phyloP scores from a whole-genome alignment of 1,284 basidiomycete genomes.

The Malassezia brasiliensis region DNA sequence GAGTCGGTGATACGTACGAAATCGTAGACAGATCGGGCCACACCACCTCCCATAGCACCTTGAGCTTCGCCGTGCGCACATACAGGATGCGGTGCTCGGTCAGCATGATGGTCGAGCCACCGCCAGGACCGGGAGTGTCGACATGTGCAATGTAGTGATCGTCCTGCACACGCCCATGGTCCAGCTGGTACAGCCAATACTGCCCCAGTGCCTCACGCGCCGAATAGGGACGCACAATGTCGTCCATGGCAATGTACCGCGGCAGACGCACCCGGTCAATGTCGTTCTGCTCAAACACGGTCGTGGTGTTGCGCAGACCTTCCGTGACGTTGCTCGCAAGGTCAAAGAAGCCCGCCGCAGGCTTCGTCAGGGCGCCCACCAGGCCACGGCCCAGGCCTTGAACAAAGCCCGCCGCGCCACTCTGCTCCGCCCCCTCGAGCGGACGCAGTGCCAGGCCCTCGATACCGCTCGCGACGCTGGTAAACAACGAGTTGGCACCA shows the following conservation, averaged over 20 bases:
- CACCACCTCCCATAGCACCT: constrained; percentile 82
- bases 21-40: constrained; percentile 79
- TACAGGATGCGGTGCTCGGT: constrained; percentile 53
- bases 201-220: constrained; percentile 84
- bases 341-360: constrained; percentile 91
- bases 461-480: constrained; percentile 84
- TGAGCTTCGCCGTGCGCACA: constrained; percentile 74
- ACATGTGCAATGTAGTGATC: constrained; percentile 81
- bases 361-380: constrained; percentile 89
- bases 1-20: constrained; percentile 48
- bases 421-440: constrained; percentile 87
- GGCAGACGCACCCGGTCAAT: constrained; percentile 83
- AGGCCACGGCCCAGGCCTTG: constrained; percentile 94
- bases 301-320: constrained; percentile 88
- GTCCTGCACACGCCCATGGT: constrained; percentile 70
- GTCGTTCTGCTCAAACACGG: constrained; percentile 86
- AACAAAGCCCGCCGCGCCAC: constrained; percentile 90
- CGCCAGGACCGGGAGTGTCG: constrained; percentile 53
- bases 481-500: constrained; percentile 86
- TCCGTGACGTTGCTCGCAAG: constrained; percentile 91
- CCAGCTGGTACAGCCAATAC: constrained; percentile 86
- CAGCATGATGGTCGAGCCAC: constrained; percentile 40
- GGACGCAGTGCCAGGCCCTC: constrained; percentile 95
- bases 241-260: constrained; percentile 61
- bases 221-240: constrained; percentile 56